Base-by-base conservation (phyloP, 208 protist genomes). In the Trypanosoma lewisi region DNA sequence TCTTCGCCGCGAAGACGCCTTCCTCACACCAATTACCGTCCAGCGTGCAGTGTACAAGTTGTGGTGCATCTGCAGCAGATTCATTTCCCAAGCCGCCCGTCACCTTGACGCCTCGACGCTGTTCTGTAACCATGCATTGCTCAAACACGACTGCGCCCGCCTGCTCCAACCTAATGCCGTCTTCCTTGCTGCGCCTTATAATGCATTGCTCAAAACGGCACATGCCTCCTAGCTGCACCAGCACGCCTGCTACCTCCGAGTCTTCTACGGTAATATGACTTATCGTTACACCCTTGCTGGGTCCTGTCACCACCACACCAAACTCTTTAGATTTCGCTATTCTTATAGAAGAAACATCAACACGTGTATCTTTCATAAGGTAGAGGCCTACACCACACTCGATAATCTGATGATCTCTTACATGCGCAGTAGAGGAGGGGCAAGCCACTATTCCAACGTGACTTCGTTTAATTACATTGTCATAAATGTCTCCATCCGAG, bases 291-390 rank as follows among this genome's bases (percentile, higher is more conserved):
- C 34, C 33, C 16, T 64, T 16, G 16, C 62, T 51, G 16, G 55
- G 49, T 17, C 75, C 75, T 4, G 39, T 45, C 34, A 81, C 70
- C 11, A 70, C 19, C 7, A 81, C 45, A 48, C 75, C 75, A 44
- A 61, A 69, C 34, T 70, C 39, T 30, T 63, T 44, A 23, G 68
- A 62, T 34, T 33, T 30, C 17, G 21, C 14, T 41, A 81, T 52
- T 9, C 9, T 49, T 19, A 57, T 42, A 19, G 31, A 4, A 14
- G 50, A 27, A 31, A 82, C 16, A 19, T 34, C 25, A 5, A 67
- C 56, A 53, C 9, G 16, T 25, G 71, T 57, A n/a, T 51, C 67
- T 16, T 4, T 31, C n/a, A 55, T 28, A 28, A 78, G 39, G 17
- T 21, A 53, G 14, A 78, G 6, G 17, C 76, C 76, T 37, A 78